These are phyloP conservation scores for Saccharomycopsis sp. DNA, from an alignment of 805 yeast genomes.

Conservation along the genomic window DNA sequence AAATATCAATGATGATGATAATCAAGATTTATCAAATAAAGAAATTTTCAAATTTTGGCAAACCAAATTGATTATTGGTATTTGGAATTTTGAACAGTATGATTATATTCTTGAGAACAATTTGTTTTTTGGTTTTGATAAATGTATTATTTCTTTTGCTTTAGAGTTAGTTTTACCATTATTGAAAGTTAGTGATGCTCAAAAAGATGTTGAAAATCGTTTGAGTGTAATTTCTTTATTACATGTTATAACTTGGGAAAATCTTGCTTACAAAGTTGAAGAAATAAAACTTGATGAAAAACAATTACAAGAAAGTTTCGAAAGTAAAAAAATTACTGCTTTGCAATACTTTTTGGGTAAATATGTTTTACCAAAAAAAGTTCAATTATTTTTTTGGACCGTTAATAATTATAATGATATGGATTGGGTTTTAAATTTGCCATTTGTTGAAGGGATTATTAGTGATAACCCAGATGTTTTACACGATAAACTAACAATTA, in stretches of 20 bases:
- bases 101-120: slow-evolving; percentile 19
- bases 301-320: too few relatives aligned
- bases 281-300: not conserved
- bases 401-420: slow-evolving; percentile 23
- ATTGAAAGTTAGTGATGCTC: slow-evolving; percentile 18
- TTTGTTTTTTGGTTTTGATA: slow-evolving; percentile 21
- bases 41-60: slow-evolving; percentile 24
- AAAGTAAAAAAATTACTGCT: not conserved
- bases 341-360: slow-evolving; percentile 4
- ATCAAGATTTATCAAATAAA: too few relatives aligned
- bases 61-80: slow-evolving; percentile 27
- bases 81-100: slow-evolving; percentile 27
- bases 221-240: slow-evolving; percentile 19
- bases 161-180: slow-evolving; percentile 19
- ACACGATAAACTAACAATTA: too few relatives aligned
- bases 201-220: slow-evolving; percentile 18
- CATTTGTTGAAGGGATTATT: slow-evolving; percentile 20
- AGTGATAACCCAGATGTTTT: slow-evolving; percentile 21
- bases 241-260: slow-evolving; percentile 19
- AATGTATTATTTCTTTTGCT: slow-evolving; percentile 25
- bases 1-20: not conserved
- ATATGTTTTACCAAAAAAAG: slow-evolving; percentile 1
- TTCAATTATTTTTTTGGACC: slow-evolving; percentile 30
- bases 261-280: slow-evolving; percentile 15
- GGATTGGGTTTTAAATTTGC: slow-evolving; percentile 16